These are phyloP conservation scores for Raffaelea arxii DNA, from an alignment of 2,329 filamentous ascomycete genomes.

Conservation along the genomic window DNA sequence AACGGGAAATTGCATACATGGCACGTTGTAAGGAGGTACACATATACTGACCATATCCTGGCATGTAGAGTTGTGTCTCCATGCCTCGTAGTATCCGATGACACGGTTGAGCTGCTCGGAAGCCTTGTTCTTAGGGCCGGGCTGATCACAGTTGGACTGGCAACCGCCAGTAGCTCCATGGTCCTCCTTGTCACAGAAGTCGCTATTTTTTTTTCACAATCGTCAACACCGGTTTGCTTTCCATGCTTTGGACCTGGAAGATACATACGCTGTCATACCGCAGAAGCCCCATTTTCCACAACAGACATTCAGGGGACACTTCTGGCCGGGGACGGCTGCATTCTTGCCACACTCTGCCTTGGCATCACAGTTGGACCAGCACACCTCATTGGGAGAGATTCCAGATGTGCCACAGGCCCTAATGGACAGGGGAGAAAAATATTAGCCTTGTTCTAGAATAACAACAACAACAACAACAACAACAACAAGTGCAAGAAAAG, in stretches of 20 bases:
- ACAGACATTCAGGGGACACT: constrained; percentile 29
- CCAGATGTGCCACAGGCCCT: no score
- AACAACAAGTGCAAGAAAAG: no score
- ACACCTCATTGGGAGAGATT: no score
- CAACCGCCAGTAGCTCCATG: no score
- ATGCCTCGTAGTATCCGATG: not conserved
- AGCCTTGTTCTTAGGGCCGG: constrained; percentile 1
- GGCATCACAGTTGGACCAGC: constrained; percentile 3
- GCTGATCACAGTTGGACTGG: constrained; percentile 17
- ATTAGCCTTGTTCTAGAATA: no score
- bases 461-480: no score
- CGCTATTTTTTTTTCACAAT: no score
- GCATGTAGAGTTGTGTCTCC: no score
- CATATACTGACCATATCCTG: not conserved
- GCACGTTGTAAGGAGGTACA: not conserved
- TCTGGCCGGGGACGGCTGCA: not conserved
- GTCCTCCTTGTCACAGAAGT: constrained; percentile 17
- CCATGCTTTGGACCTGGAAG: no score
- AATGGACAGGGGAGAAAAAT: no score
- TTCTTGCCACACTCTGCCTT: constrained; percentile 4
- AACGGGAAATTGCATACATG: no score
- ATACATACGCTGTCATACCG: constrained; percentile 15
- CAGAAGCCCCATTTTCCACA: constrained; percentile 25
- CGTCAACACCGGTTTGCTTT: no score
- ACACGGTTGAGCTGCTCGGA: not conserved